phyloP scores from a whole-genome alignment of 148 eudicot species.

The Chenopodium quinoa region DNA sequence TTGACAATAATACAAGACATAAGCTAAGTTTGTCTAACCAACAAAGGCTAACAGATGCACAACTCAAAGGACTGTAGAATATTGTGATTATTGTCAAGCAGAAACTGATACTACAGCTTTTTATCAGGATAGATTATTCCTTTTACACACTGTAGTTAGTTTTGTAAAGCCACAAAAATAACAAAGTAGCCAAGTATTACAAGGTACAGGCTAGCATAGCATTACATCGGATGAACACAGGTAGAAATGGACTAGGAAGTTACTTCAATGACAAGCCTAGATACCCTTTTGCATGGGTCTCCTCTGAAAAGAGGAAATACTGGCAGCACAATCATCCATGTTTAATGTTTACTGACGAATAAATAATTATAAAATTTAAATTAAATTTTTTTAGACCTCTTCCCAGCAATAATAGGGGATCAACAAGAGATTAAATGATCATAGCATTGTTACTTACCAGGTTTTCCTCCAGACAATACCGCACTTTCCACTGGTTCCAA shows the following conservation, averaged over 20 bases:
- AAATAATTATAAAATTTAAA: too few species aligned
- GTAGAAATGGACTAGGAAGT: not conserved
- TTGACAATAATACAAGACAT: not conserved
- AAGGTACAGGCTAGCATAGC: not conserved
- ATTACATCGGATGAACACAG: not conserved
- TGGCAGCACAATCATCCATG: not conserved
- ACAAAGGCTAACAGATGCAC: not conserved
- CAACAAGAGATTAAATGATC: not conserved
- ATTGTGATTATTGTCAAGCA: not conserved
- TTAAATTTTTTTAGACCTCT: not conserved
- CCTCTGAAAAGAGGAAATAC: not conserved
- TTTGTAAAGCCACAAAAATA: not conserved
- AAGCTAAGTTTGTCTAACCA: not conserved
- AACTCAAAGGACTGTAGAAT: not conserved
- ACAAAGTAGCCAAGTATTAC: not conserved
- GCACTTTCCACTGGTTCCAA: conserved; percentile 84
- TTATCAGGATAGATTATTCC: not conserved
- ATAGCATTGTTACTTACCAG: conserved; percentile 51
- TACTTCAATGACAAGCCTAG: not conserved
- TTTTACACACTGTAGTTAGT: not conserved
- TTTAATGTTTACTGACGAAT: not conserved
- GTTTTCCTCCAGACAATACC: conserved; percentile 77
- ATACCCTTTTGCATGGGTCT: not conserved
- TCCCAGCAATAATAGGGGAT: not conserved
- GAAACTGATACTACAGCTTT: not conserved